phyloP scores from a whole-genome alignment of 371 early-diverging fungal genomes.

The Saksenaea vasiformis region DNA sequence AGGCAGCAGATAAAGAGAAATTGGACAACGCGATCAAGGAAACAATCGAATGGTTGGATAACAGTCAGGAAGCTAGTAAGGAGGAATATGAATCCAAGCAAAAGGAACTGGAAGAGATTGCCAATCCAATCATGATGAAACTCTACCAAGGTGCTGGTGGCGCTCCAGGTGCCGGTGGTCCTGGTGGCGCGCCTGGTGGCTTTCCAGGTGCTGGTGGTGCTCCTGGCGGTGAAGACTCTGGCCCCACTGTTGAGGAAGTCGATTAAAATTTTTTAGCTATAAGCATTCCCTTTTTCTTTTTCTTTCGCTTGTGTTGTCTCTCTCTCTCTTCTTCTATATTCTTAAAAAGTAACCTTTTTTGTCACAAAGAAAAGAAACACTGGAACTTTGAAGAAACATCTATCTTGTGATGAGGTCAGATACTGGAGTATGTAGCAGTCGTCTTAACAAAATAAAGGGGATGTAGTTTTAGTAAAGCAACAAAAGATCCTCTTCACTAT shows the following conservation, averaged over 20 bases:
- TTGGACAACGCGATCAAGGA: constrained; percentile 81
- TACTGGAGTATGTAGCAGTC: no score
- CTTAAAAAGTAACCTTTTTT: no score
- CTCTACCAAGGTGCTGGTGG: constrained; percentile 65
- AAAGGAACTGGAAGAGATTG: constrained; percentile 86
- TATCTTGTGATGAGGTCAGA: no score
- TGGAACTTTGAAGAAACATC: no score
- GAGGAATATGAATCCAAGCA: constrained; percentile 87
- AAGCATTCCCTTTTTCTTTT: no score
- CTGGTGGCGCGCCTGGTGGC: constrained; percentile 63
- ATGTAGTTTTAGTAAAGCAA: no score
- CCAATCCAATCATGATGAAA: constrained; percentile 89
- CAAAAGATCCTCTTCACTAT: no score
- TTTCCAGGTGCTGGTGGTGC: constrained; percentile 59
- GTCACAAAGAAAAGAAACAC: no score
- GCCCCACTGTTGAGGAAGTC: constrained; percentile 86
- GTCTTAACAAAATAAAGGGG: no score
- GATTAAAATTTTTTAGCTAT: constrained; percentile 42
- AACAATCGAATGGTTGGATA: constrained; percentile 87
- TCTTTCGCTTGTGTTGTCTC: no score
- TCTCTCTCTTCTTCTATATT: no score
- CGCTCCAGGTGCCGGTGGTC: constrained; percentile 64
- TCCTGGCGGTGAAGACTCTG: constrained; percentile 49
- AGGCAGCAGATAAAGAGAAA: constrained; percentile 71
- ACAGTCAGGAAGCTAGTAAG: constrained; percentile 83